phyloP scores from a whole-genome alignment of 495 filamentous ascomycete genomes.

The Talaromyces wortmannii region DNA sequence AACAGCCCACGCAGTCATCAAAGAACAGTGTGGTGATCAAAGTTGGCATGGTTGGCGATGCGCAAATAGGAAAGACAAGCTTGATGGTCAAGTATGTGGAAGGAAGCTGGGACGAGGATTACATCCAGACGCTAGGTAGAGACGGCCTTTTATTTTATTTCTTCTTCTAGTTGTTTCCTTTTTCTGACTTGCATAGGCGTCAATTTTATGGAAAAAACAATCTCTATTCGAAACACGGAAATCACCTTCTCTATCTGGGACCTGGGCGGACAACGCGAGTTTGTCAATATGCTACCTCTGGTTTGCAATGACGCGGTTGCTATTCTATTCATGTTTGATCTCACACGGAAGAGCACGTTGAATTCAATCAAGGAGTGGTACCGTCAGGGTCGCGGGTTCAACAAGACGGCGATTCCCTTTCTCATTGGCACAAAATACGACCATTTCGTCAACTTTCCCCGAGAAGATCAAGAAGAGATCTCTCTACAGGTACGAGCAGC shows the following conservation, averaged over 20 bases:
- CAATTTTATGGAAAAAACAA: constrained; percentile 99
- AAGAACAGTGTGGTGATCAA: constrained; percentile 96
- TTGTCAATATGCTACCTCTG: constrained; percentile 97
- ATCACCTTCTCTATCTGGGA: constrained; percentile 99
- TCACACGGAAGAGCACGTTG: constrained; percentile 94
- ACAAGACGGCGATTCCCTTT: constrained; percentile 98
- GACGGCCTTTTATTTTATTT: constrained; percentile 2
- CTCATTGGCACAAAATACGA: constrained; percentile 97
- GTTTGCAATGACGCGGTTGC: constrained; percentile 99
- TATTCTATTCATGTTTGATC: constrained; percentile 98
- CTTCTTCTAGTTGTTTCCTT: neutral
- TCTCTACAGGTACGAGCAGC: constrained; percentile 67
- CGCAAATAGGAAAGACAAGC: constrained; percentile 97
- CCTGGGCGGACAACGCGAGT: constrained; percentile 93
- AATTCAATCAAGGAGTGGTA: constrained; percentile 99
- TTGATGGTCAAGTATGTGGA: constrained; percentile 99
- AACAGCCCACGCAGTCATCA: constrained; percentile 32
- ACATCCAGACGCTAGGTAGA: constrained; percentile 93
- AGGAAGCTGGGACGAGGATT: constrained; percentile 98
- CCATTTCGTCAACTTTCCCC: constrained; percentile 96
- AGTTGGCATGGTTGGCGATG: constrained; percentile 98
- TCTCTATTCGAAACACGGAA: constrained; percentile 98
- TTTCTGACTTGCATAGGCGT: constrained; percentile 47
- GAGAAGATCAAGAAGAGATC: constrained; percentile 97
- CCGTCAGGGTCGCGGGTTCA: constrained; percentile 93